Evolutionary conservation across 345 rosid species (phyloP), one percentile per base, ranked within the genome.

Genomic region (Brassica carinata): DNA sequence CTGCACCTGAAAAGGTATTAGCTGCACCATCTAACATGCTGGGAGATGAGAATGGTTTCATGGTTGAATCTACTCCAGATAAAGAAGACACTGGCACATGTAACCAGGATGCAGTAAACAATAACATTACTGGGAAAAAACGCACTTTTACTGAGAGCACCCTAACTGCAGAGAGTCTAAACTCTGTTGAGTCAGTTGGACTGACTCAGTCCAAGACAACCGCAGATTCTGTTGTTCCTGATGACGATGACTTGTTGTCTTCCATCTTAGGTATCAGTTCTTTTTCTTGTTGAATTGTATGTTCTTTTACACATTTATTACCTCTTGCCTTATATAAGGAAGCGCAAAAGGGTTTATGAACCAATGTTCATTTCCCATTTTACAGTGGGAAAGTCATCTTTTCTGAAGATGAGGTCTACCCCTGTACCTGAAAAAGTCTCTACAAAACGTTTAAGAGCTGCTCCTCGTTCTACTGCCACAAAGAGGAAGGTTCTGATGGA

Each of bases 401-500:
- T 85, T 83, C 76, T 91, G 77, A 91, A 88, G 87, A 80, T 94
- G 97, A 92, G 88, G 81, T 87, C 94, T 18, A 88, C 91, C 27
- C 97, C 90, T 45, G 88, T 83, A 14, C 84, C 81, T 79, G 93
- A 90, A 85, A 73, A 86, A 64, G 83, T 83, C 73, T 75, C 98
- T 29, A 83, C 78, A 64, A 96, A 96, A 80, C 96, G 97, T 58
- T 23, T 75, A 23, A 88, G 90, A 53, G 65, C 38, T 83, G 84
- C 89, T 65, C 79, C 90, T n/a, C 90, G 90, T 57, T 74, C 91
- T 73, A 87, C 86, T 83, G 87, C 87, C 66, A 73, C 80, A 27
- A 96, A 91, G 90, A 91, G 98, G 86, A 96, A 96, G 90, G 94
- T 91, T 85, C 90, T 88, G 70, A 86, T 94, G 89, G 99, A 96